Evolutionary conservation across 139 green algal genomes (phyloP).

Genomic region (Closterium sp.): DNA sequence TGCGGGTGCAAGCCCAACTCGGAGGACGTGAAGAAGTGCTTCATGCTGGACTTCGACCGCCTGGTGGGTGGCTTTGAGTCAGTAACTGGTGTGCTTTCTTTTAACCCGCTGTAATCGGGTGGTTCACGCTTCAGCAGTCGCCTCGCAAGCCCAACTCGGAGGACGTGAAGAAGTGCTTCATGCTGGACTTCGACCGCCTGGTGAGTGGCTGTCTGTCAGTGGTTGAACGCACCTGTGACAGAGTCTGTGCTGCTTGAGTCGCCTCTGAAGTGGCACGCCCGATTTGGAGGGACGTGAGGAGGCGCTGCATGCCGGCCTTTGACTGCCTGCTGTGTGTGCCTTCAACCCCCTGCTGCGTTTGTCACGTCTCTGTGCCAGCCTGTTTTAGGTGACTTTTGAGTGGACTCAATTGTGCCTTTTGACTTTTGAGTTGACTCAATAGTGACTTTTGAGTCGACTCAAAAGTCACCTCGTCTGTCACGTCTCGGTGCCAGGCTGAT

Average conservation of each 20-base stretch:
- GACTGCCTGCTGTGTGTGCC: not conserved
- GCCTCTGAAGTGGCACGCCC: too few species aligned
- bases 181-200: conserved; percentile 76
- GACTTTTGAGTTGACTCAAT: too few species aligned
- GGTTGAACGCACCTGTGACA: too few species aligned
- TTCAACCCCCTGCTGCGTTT: not conserved
- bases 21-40: conserved; percentile 79
- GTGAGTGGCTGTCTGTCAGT: conserved; percentile 15
- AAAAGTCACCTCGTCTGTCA: too few species aligned
- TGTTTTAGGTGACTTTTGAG: not conserved
- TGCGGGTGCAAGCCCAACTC: conserved; percentile 78
- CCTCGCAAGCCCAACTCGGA: conserved; percentile 68
- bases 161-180: conserved; percentile 80
- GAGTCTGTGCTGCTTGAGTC: too few species aligned
- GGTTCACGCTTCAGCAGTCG: not conserved
- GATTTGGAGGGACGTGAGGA: too few species aligned
- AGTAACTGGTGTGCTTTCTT: not conserved
- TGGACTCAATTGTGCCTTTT: too few species aligned
- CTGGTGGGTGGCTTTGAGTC: conserved; percentile 6
- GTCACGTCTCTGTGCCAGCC: not conserved
- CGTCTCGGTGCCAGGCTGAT: too few species aligned
- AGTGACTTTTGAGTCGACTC: too few species aligned
- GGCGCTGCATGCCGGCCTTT: too few species aligned
- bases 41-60: conserved; percentile 85
- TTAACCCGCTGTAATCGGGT: not conserved